phyloP scores from a whole-genome alignment of 805 yeast genomes.

The Millerozyma miso region DNA sequence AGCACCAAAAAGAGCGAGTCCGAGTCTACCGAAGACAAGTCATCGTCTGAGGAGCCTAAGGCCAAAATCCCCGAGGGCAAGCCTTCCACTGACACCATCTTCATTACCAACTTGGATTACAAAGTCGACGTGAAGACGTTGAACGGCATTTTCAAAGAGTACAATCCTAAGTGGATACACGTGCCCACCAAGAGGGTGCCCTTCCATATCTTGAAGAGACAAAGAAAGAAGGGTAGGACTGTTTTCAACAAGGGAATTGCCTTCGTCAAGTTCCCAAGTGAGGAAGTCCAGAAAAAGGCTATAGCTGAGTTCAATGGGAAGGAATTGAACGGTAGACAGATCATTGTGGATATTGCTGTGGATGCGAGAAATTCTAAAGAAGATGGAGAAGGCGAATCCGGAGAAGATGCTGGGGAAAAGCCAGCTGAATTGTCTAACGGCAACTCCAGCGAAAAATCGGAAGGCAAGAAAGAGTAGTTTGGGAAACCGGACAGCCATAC shows the following conservation, averaged over 20 bases:
- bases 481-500: not conserved
- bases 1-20: constrained; percentile 2
- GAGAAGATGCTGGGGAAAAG: constrained; percentile 15
- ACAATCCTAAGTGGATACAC: constrained; percentile 53
- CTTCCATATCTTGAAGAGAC: constrained; percentile 35
- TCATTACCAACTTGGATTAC: constrained; percentile 57
- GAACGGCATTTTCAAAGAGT: constrained; percentile 41
- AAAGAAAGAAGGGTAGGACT: constrained; percentile 41
- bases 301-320: constrained; percentile 65
- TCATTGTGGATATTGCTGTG: constrained; percentile 70
- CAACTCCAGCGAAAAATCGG: not conserved
- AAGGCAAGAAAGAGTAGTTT: constrained; percentile 1
- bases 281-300: constrained; percentile 67
- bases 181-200: constrained; percentile 54
- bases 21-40: not conserved
- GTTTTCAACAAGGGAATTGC: constrained; percentile 62
- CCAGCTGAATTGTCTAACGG: constrained; percentile 3
- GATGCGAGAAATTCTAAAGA: constrained; percentile 41
- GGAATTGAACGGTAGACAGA: constrained; percentile 58
- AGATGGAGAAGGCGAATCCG: constrained; percentile 21
- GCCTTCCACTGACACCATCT: constrained; percentile 56
- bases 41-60: constrained; percentile 3
- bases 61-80: constrained; percentile 42
- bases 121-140: constrained; percentile 45
- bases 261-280: constrained; percentile 55